Conservation (phyloP, 1,284 basidiomycete genomes). For the Lignosus rhinocerotis region DNA sequence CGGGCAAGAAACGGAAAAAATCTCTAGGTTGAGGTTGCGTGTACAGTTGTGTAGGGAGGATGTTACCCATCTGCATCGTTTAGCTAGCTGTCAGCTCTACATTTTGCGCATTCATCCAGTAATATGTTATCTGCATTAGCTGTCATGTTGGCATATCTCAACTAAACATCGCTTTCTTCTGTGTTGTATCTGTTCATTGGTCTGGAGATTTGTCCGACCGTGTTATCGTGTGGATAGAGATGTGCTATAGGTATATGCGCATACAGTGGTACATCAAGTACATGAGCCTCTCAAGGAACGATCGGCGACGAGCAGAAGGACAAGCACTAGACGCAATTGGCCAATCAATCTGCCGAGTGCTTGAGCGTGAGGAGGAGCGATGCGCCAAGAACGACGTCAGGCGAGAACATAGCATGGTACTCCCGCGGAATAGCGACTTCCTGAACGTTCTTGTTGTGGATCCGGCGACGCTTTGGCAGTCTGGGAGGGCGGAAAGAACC, state of each 20-base stretch:
- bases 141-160: constrained; percentile 13
- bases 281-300: neutral
- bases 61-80: constrained; percentile 8
- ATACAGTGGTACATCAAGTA: neutral
- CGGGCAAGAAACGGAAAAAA: constrained; percentile 42
- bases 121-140: constrained; percentile 22
- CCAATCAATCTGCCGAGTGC: constrained; percentile 29
- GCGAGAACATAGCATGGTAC: constrained; percentile 27
- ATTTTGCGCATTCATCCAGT: constrained; percentile 6
- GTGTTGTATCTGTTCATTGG: neutral
- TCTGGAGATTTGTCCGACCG: neutral
- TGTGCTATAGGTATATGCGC: constrained; percentile 7
- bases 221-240: neutral
- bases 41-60: neutral
- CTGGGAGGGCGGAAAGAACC: neutral
- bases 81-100: constrained; percentile 5
- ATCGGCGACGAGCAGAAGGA: too few relatives aligned
- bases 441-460: neutral
- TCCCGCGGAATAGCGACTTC: constrained; percentile 26
- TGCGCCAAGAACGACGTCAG: constrained; percentile 43
- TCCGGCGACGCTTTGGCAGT: neutral
- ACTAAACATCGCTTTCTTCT: neutral
- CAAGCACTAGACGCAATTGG: too few relatives aligned
- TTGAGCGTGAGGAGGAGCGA: constrained; percentile 42
- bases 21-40: constrained; percentile 28